A percentile compares a stretch with the other conserved stretches of the same genome.
Conservation (phyloP, 148 eudicot species). For the Nepenthes mirabilis region DNA sequence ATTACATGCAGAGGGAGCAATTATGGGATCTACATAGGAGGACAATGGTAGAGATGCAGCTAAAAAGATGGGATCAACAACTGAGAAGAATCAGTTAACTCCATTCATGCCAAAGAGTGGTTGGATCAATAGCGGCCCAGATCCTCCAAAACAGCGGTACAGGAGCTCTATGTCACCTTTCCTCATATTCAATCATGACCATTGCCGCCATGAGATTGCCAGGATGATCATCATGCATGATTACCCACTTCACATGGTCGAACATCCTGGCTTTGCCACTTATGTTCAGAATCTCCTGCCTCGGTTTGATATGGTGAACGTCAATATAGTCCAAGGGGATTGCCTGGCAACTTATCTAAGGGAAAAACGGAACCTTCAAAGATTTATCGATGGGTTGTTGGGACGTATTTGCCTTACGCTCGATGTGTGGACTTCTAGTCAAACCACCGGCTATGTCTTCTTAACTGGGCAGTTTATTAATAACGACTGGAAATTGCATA, state of each 20-base stretch:
- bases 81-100: too few relatives aligned
- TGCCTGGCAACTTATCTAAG: conserved; percentile 54
- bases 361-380: conserved; percentile 56
- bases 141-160: too few relatives aligned
- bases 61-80: too few relatives aligned
- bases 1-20: too few relatives aligned
- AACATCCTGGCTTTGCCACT: conserved; percentile 52
- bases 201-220: conserved; percentile 56
- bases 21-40: too few relatives aligned
- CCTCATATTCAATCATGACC: conserved; percentile 51
- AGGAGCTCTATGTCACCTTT: too few relatives aligned
- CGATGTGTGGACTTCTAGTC: conserved; percentile 56
- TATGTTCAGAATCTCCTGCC: conserved; percentile 57
- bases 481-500: conserved; percentile 63
- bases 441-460: conserved; percentile 49
- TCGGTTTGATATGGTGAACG: conserved; percentile 50
- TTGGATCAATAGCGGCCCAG: too few relatives aligned
- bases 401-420: conserved; percentile 58
- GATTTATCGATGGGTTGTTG: conserved; percentile 42
- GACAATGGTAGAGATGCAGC: too few relatives aligned
- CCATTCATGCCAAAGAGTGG: too few relatives aligned
- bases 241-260: conserved; percentile 70
- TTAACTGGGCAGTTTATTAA: conserved; percentile 62
- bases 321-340: conserved; percentile 48
- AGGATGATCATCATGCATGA: conserved; percentile 69